Evolutionary conservation across 345 rosid species (phyloP).

Genomic region (Gynandropsis gynandra): DNA sequence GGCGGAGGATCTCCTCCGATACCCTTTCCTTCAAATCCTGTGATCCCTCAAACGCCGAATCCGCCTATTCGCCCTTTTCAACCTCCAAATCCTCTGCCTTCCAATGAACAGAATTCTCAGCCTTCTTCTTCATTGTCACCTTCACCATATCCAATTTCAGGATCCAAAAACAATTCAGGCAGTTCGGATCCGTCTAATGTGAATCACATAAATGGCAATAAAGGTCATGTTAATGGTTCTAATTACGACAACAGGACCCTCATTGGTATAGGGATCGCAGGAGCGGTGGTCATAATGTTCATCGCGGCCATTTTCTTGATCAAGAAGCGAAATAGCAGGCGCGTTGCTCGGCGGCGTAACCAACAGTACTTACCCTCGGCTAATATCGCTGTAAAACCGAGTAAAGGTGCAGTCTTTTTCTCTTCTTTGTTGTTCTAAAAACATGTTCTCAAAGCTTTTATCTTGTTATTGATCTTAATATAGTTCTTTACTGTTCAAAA

Average conservation of each 20-base stretch:
- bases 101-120: constrained; percentile 19
- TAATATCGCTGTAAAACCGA: constrained; percentile 36
- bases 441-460: constrained; percentile 14
- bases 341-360: constrained; percentile 20
- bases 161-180: neutral
- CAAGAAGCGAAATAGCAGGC: constrained; percentile 29
- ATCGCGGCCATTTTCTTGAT: constrained; percentile 30
- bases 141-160: constrained; percentile 21
- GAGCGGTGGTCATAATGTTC: constrained; percentile 31
- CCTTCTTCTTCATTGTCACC: constrained; percentile 15
- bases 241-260: constrained; percentile 21
- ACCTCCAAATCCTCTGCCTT: constrained; percentile 16
- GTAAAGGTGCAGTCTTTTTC: constrained; percentile 14
- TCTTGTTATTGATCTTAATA: neutral
- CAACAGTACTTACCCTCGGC: constrained; percentile 31
- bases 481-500: neutral
- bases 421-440: neutral
- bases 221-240: constrained; percentile 8
- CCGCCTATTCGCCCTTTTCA: constrained; percentile 16
- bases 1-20: constrained; percentile 19
- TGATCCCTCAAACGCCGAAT: constrained; percentile 14
- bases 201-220: constrained; percentile 14
- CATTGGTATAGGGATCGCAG: constrained; percentile 31
- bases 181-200: constrained; percentile 13
- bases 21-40: constrained; percentile 8